A percentile compares a stretch with the other conserved stretches of the same genome.
Evolutionary conservation across 2,329 filamentous ascomycete genomes (phyloP).

Genomic region (Colletotrichum acutatum): DNA sequence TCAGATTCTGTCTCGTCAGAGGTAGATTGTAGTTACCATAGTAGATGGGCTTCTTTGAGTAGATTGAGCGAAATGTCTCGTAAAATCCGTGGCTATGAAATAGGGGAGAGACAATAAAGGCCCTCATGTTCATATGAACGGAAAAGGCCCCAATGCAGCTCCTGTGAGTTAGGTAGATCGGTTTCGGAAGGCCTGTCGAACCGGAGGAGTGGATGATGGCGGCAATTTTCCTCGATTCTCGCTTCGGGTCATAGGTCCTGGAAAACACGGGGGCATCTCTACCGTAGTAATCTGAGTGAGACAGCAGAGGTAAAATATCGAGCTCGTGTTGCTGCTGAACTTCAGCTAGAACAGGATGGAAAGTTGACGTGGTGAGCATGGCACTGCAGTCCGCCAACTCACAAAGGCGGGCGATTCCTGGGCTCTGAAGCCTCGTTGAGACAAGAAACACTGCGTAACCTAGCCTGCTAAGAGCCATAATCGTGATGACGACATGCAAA

Average conservation of each 20-base stretch:
- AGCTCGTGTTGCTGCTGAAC: background rate
- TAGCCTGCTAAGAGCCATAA: background rate
- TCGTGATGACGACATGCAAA: background rate
- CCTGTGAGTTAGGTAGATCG: background rate
- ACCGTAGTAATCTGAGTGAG: background rate
- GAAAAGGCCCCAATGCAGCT: background rate
- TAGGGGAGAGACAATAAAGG: background rate
- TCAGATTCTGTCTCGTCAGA: background rate
- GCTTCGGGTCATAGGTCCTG: background rate
- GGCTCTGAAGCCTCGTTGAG: background rate
- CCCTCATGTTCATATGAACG: background rate
- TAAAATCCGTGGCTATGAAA: background rate
- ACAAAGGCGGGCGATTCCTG: background rate
- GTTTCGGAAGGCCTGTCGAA: background rate
- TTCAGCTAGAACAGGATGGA: background rate
- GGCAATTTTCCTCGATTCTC: background rate
- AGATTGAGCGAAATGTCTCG: background rate
- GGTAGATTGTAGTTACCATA: background rate
- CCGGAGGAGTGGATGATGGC: background rate
- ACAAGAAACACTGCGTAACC: background rate
- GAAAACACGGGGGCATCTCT: background rate
- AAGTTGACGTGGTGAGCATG: background rate
- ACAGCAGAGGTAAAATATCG: background rate
- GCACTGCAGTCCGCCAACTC: background rate
- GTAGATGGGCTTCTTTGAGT: background rate